Base-by-base conservation (phyloP, 345 rosid species). In the Eucalyptus lansdowneana region DNA sequence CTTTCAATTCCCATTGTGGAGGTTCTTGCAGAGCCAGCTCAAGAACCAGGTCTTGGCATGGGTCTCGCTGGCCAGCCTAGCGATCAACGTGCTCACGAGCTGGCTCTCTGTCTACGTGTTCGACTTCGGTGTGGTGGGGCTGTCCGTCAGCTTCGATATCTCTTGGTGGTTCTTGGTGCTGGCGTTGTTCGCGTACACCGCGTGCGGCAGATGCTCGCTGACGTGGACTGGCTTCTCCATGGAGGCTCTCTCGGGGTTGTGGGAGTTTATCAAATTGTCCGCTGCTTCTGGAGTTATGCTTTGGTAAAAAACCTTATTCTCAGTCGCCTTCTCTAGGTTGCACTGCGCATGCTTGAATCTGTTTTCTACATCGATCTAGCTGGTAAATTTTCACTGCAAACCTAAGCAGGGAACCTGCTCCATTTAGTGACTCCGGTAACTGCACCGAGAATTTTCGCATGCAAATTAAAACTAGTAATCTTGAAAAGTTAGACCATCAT, bases 11-110 rank as follows among this genome's bases (percentile, higher is more conserved):
- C 94, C 93, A 16, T 80, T 92, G 85, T 91, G 88, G 80, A 90
- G 93, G 88, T 93, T 93, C 90, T 44, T 93, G 80, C 94, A 93
- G 87, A 42, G 94, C 89, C 94, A 93, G 88, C 88, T 93, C 29
- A 92, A 91, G 92, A 93, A 89, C 69, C 83, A 44, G 31, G 87
- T 93, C 45, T 90, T 93, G 15, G 94, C 92, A 11, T 93, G 94
- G 93, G 91, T 91, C 27, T 51, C 92, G 4, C 34, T 91, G 86
- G 89, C 29, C 72, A 91, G 90, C 34, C 56, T 93, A 37, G 88
- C 29, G 87, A 88, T 93, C 76, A 90, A 92, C 50, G 83, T 86
- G 27, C 54, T 92, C 21, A 50, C 88, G 22, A 89, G 93, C 60
- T 93, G 94, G 94, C 80, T 93, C 6, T 58, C 88, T 15, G 80